Conservation (phyloP, 2,329 filamentous ascomycete species). For the Penicillium griseofulvum region DNA sequence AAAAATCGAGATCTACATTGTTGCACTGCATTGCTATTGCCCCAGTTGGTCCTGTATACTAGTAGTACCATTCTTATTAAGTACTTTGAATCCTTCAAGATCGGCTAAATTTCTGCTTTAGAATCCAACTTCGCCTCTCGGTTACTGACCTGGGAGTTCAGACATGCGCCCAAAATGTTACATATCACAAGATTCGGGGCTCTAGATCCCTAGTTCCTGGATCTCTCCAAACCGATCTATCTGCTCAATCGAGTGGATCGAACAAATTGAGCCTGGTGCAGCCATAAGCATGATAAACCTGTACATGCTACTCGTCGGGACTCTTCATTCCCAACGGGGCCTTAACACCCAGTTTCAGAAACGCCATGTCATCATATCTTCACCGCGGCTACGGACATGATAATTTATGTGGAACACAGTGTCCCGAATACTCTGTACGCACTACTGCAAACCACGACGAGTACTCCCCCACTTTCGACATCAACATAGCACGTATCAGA, state of each 20-base stretch:
- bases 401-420: not conserved
- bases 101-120: not conserved
- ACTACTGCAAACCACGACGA: not conserved
- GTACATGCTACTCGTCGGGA: not conserved
- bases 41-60: not conserved
- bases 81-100: not conserved
- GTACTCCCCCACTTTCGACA: not conserved
- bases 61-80: not conserved
- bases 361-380: constrained; percentile 8
- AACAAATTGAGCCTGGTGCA: not conserved
- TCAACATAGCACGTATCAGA: not conserved
- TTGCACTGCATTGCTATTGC: not conserved
- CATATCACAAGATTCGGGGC: constrained; percentile 21
- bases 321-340: constrained; percentile 8
- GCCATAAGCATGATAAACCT: not conserved
- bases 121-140: not conserved
- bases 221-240: constrained; percentile 24
- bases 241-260: constrained; percentile 12
- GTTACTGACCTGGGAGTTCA: constrained; percentile 4
- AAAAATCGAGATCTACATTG: constrained; percentile 10
- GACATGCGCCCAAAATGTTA: constrained; percentile 16
- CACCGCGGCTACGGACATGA: not conserved
- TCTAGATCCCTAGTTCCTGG: constrained; percentile 10
- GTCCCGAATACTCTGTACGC: not conserved
- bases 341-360: constrained; percentile 9